Evolutionary conservation across 2,329 filamentous ascomycete genomes (phyloP).

Genomic region (Mycosphaerella sp.): DNA sequence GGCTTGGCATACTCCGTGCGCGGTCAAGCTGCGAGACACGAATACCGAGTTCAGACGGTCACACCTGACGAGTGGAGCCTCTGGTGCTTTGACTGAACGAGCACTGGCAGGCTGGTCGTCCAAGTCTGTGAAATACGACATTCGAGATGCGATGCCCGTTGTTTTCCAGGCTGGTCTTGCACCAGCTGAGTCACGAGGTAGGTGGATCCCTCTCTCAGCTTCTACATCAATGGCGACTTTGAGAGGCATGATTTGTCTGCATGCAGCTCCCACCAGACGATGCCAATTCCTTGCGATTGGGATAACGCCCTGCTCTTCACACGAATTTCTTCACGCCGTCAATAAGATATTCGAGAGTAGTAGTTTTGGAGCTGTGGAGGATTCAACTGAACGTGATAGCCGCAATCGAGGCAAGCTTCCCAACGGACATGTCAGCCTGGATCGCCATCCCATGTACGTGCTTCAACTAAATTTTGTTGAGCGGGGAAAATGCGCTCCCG

Average conservation of each 20-base stretch:
- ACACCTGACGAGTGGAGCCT: slow-evolving; percentile 17
- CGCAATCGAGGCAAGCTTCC: slow-evolving; percentile 36
- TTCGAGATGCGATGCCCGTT: slow-evolving; percentile 43
- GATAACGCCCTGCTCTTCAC: slow-evolving; percentile 58
- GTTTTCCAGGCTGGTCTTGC: slow-evolving; percentile 61
- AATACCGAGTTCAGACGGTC: slow-evolving; percentile 27
- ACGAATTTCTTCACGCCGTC: slow-evolving; percentile 67
- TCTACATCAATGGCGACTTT: slow-evolving; percentile 57
- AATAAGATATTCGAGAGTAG: slow-evolving; percentile 73
- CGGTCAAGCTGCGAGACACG: slow-evolving; percentile 54
- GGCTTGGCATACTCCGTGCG: slow-evolving; percentile 55
- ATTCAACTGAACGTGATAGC: slow-evolving; percentile 32
- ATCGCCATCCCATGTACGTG: slow-evolving; percentile 85
- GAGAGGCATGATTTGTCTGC: slow-evolving; percentile 63
- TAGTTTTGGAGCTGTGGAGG: slow-evolving; percentile 61
- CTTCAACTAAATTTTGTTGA: slow-evolving; percentile 46
- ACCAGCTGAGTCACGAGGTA: slow-evolving; percentile 44
- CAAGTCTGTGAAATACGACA: slow-evolving; percentile 18
- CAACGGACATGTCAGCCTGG: slow-evolving; percentile 59
- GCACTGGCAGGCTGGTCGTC: slow-evolving; percentile 24
- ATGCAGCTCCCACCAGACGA: slow-evolving; percentile 63
- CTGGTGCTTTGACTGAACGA: slow-evolving; percentile 27
- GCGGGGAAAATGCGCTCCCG: slow-evolving; percentile 1
- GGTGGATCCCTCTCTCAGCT: slow-evolving; percentile 68
- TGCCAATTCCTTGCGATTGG: slow-evolving; percentile 79